Evolutionary conservation across 106 monocot genomes (phyloP).

Genomic region (Phalaenopsis aphrodite): DNA sequence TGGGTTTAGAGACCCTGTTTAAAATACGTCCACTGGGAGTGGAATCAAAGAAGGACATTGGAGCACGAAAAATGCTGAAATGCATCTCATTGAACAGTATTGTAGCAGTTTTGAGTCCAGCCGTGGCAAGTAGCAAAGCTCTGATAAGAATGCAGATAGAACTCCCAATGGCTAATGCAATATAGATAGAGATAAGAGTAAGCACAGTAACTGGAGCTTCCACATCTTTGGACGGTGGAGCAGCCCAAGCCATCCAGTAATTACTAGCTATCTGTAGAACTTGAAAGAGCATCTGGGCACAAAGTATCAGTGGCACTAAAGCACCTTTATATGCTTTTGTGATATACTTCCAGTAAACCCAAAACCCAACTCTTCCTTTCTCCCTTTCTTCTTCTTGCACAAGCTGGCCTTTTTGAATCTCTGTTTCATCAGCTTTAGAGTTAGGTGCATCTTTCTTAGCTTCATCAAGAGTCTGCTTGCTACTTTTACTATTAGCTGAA

Average conservation of each 20-base stretch:
- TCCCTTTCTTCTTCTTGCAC: slow-evolving; percentile 95
- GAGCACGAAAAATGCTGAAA: slow-evolving; percentile 32
- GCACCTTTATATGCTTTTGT: slow-evolving; percentile 68
- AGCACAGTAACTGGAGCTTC: slow-evolving; percentile 47
- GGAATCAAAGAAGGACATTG: slow-evolving; percentile 95
- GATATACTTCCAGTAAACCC: slow-evolving; percentile 85
- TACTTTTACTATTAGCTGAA: slow-evolving; percentile 10
- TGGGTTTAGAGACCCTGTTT: slow-evolving; percentile 44
- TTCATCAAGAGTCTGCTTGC: slow-evolving; percentile 3
- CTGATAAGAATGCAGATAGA: slow-evolving; percentile 51
- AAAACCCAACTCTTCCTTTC: slow-evolving; percentile 84
- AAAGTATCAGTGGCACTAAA: slow-evolving; percentile 60
- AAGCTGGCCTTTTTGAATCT: slow-evolving; percentile 51
- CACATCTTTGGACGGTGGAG: slow-evolving; percentile 44
- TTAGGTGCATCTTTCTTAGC: slow-evolving; percentile 29
- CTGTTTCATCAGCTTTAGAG: slow-evolving; percentile 26
- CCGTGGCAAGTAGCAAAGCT: slow-evolving; percentile 49
- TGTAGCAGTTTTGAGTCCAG: slow-evolving; percentile 69
- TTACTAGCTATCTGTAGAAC: slow-evolving; percentile 74
- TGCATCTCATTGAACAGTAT: slow-evolving; percentile 64
- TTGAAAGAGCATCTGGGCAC: slow-evolving; percentile 70
- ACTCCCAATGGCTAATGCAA: slow-evolving; percentile 66
- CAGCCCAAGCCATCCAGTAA: slow-evolving; percentile 20
- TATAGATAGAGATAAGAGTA: slow-evolving; percentile 58
- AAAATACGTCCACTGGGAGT: slow-evolving; percentile 85